phyloP scores from a whole-genome alignment of 2,329 filamentous ascomycete genomes.

The Colletotrichum lentis region DNA sequence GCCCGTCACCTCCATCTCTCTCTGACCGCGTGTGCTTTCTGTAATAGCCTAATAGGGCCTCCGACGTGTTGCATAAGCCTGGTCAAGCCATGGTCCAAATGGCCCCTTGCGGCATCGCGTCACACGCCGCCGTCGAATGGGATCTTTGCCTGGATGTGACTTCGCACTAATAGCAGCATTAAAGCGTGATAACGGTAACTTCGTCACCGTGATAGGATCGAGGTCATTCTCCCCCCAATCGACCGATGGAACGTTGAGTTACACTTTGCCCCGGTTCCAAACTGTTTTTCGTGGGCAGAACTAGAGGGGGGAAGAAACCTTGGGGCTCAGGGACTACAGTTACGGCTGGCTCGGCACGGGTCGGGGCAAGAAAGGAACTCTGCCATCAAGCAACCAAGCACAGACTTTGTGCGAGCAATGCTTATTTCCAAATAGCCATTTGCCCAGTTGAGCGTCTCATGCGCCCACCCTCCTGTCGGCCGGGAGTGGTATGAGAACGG shows the following conservation, averaged over 20 bases:
- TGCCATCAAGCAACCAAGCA: slow-evolving; percentile 25
- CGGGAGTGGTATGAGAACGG: slow-evolving; percentile 1
- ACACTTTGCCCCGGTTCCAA: slow-evolving; percentile 15
- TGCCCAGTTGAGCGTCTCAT: slow-evolving; percentile 17
- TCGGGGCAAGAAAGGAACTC: not conserved
- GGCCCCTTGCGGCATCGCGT: slow-evolving; percentile 8
- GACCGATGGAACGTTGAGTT: slow-evolving; percentile 28
- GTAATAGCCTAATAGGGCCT: slow-evolving; percentile 36
- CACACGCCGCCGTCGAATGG: slow-evolving; percentile 33
- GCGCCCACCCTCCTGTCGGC: not conserved
- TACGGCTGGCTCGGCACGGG: slow-evolving; percentile 17
- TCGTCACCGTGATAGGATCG: slow-evolving; percentile 27
- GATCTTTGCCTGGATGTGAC: slow-evolving; percentile 30
- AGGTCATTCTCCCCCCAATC: not conserved
- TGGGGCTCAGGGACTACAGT: not conserved
- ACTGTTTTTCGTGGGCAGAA: not conserved
- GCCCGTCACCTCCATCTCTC: slow-evolving; percentile 11
- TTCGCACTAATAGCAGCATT: slow-evolving; percentile 33
- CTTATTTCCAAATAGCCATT: not conserved
- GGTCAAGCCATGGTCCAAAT: slow-evolving; percentile 1
- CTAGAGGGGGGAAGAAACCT: slow-evolving; percentile 17
- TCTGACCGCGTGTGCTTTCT: slow-evolving; percentile 33
- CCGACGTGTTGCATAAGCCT: slow-evolving; percentile 19
- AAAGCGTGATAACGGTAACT: slow-evolving; percentile 30
- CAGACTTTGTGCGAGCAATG: slow-evolving; percentile 29